A percentile compares a stretch with the other conserved stretches of the same genome.
Evolutionary conservation across 2,329 filamentous ascomycete species (phyloP).

Genomic region (Fusarium setosum): DNA sequence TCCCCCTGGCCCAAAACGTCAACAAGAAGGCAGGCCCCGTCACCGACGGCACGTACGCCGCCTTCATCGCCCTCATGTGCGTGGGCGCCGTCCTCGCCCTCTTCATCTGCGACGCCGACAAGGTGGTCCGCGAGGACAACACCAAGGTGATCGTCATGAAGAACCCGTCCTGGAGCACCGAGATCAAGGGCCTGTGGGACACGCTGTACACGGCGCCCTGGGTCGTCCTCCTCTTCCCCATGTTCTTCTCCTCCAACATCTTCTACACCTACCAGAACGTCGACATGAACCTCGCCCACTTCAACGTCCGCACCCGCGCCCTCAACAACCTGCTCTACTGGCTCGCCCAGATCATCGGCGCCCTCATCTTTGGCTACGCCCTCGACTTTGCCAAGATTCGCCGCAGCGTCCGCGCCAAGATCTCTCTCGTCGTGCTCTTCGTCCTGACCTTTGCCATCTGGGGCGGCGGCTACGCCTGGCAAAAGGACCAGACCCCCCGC

Average conservation of each 20-base stretch:
- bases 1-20: slow-evolving; percentile 80
- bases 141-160: slow-evolving; percentile 49
- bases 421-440: slow-evolving; percentile 60
- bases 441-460: slow-evolving; percentile 64
- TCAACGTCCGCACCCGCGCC: slow-evolving; percentile 66
- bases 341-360: slow-evolving; percentile 67
- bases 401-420: slow-evolving; percentile 57
- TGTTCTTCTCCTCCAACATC: slow-evolving; percentile 67
- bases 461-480: slow-evolving; percentile 74
- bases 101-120: slow-evolving; percentile 60
- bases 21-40: slow-evolving; percentile 63
- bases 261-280: slow-evolving; percentile 70
- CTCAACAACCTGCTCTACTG: slow-evolving; percentile 67
- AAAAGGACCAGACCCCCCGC: slow-evolving; percentile 63
- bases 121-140: slow-evolving; percentile 53
- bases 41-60: slow-evolving; percentile 61
- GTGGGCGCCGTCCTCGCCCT: slow-evolving; percentile 60
- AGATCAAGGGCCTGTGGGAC: slow-evolving; percentile 54
- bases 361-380: slow-evolving; percentile 57
- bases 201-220: slow-evolving; percentile 50
- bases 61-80: slow-evolving; percentile 60
- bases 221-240: slow-evolving; percentile 56
- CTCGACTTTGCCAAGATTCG: slow-evolving; percentile 57
- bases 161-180: slow-evolving; percentile 49
- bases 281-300: slow-evolving; percentile 64